A percentile compares a stretch with the other conserved stretches of the same genome.
phyloP scores from a whole-genome alignment of 164 flowering plant genomes.

The Stephania japonica region DNA sequence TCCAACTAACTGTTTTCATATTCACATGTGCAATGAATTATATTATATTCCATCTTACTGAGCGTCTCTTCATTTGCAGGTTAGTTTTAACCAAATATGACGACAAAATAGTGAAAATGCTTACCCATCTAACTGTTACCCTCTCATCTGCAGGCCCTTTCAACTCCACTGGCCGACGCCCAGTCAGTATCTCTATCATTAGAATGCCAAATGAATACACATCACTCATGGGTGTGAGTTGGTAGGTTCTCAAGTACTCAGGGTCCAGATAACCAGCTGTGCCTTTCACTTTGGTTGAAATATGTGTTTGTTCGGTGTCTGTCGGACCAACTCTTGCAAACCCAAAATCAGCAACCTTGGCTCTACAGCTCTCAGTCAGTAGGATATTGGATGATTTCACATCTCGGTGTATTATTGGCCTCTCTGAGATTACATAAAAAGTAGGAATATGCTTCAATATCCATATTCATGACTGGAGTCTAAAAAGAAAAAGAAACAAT shows the following conservation, averaged over 20 bases:
- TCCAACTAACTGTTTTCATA: neutral
- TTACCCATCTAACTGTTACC: slow-evolving; percentile 88
- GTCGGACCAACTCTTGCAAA: slow-evolving; percentile 81
- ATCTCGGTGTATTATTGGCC: slow-evolving; percentile 90
- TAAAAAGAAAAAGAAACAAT: neutral
- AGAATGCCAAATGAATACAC: slow-evolving; percentile 91
- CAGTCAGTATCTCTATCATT: slow-evolving; percentile 75
- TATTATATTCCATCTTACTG: neutral
- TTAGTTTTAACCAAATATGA: neutral
- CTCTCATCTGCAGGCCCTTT: slow-evolving; percentile 56
- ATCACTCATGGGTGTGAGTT: slow-evolving; percentile 88
- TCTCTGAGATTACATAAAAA: slow-evolving; percentile 42
- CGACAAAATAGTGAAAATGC: slow-evolving; percentile 26
- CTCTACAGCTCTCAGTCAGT: slow-evolving; percentile 72
- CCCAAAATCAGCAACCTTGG: slow-evolving; percentile 98
- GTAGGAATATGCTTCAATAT: neutral
- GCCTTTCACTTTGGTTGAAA: slow-evolving; percentile 87
- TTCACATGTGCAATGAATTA: neutral
- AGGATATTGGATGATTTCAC: slow-evolving; percentile 96
- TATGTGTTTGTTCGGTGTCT: slow-evolving; percentile 66
- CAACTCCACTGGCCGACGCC: slow-evolving; percentile 84
- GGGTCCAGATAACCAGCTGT: slow-evolving; percentile 97
- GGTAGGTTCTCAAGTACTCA: slow-evolving; percentile 83
- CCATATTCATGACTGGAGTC: neutral
- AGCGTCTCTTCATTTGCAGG: neutral